These are phyloP conservation scores for Aegilops longissima DNA, from an alignment of 176 grass and related monocot species.

Conservation along the genomic window DNA sequence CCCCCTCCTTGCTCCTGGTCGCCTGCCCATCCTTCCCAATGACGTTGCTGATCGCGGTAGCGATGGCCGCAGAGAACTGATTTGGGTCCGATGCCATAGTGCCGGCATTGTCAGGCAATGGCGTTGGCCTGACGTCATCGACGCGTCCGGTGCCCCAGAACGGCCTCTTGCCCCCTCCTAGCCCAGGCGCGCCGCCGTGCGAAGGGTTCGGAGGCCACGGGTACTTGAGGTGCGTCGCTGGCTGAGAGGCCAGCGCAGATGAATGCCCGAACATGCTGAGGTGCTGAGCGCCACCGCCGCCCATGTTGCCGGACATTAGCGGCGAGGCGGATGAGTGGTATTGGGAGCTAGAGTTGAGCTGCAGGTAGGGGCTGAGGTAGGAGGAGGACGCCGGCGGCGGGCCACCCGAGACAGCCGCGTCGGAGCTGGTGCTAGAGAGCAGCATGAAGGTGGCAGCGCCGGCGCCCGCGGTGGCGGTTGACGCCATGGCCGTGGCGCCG, in stretches of 20 bases:
- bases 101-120: constrained; percentile 31
- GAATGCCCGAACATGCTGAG: constrained; percentile 39
- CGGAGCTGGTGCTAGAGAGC: constrained; percentile 55
- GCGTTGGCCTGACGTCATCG: background rate
- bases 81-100: constrained; percentile 30
- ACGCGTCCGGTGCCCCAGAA: constrained; percentile 42
- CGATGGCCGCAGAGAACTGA: constrained; percentile 48
- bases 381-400: constrained; percentile 16
- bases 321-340: constrained; percentile 17
- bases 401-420: constrained; percentile 17
- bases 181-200: background rate
- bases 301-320: background rate
- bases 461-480: constrained; percentile 58
- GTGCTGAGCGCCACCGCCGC: constrained; percentile 25
- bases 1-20: constrained; percentile 50
- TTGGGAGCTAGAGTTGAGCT: constrained; percentile 45
- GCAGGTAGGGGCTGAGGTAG: constrained; percentile 70
- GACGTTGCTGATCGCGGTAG: constrained; percentile 45
- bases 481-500: constrained; percentile 92
- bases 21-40: constrained; percentile 50
- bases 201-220: constrained; percentile 43
- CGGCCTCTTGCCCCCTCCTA: constrained; percentile 39
- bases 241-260: constrained; percentile 15
- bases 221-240: constrained; percentile 36
- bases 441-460: constrained; percentile 75